These are phyloP conservation scores for Porosira glacialis DNA, from an alignment of 352 stramenopile species.

Conservation along the genomic window DNA sequence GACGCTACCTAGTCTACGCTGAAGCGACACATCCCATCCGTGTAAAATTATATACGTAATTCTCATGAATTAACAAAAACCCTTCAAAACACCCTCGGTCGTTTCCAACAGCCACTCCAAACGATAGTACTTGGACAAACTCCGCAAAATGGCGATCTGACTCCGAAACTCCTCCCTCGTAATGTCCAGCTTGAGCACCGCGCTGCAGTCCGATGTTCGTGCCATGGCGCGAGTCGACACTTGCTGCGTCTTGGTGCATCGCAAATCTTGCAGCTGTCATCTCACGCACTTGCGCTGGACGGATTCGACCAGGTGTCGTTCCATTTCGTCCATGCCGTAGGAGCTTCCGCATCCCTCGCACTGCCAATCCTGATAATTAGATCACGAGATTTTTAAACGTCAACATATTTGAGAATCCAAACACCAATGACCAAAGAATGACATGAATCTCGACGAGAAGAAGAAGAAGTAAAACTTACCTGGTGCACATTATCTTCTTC, in stretches of 20 bases:
- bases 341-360: constrained; percentile 88
- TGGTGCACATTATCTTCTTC: constrained; percentile 55
- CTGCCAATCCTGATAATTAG: constrained; percentile 79
- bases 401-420: no score
- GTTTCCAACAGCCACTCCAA: constrained; percentile 77
- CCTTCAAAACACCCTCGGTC: constrained; percentile 52
- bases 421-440: no score
- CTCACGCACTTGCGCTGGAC: constrained; percentile 85
- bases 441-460: no score
- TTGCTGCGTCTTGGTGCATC: constrained; percentile 75
- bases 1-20: no score
- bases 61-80: no score
- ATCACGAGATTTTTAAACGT: constrained; percentile 8
- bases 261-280: constrained; percentile 89
- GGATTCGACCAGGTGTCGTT: constrained; percentile 88
- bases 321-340: constrained; percentile 87
- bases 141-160: constrained; percentile 60
- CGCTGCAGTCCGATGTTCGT: constrained; percentile 59
- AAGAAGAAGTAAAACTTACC: neutral
- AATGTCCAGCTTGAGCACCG: constrained; percentile 71
- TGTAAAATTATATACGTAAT: no score
- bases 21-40: no score
- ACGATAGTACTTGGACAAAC: constrained; percentile 67
- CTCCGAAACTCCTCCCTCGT: constrained; percentile 40
- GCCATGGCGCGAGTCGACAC: constrained; percentile 59